A percentile compares a stretch with the other conserved stretches of the same genome.
Conservation (phyloP, 208 protist species). For the Endotrypanum monterogeii region DNA sequence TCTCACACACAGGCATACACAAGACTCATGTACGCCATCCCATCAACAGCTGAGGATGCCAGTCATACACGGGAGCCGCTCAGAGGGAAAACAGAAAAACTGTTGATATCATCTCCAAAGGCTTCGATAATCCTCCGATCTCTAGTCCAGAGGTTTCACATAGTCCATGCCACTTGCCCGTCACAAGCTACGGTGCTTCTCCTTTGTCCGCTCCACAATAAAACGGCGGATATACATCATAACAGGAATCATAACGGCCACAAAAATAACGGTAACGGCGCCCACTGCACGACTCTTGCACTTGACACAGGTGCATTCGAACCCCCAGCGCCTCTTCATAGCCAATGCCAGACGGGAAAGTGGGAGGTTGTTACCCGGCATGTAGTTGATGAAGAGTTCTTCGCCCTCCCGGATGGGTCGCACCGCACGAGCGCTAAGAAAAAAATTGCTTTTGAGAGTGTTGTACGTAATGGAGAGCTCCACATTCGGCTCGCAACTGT, state of each 20-base stretch:
- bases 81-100: neutral
- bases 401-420: slow-evolving; percentile 76
- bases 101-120: neutral
- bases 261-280: slow-evolving; percentile 66
- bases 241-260: slow-evolving; percentile 61
- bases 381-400: slow-evolving; percentile 86
- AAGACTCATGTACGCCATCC: neutral
- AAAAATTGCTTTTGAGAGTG: slow-evolving; percentile 73
- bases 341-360: slow-evolving; percentile 71
- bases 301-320: slow-evolving; percentile 80
- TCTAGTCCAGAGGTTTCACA: neutral
- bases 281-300: slow-evolving; percentile 80
- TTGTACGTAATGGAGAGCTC: slow-evolving; percentile 78
- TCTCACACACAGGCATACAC: neutral
- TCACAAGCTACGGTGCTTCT: slow-evolving; percentile 71
- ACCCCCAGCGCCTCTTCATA: slow-evolving; percentile 85
- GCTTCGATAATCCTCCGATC: neutral
- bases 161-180: neutral
- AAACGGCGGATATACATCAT: slow-evolving; percentile 62
- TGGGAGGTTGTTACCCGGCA: slow-evolving; percentile 82
- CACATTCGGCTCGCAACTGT: slow-evolving; percentile 85
- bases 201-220: slow-evolving; percentile 60
- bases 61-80: neutral
- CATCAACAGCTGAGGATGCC: neutral
- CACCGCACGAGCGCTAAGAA: slow-evolving; percentile 69